phyloP scores from a whole-genome alignment of 176 grass and related monocot species.

The Hordeum marinum region DNA sequence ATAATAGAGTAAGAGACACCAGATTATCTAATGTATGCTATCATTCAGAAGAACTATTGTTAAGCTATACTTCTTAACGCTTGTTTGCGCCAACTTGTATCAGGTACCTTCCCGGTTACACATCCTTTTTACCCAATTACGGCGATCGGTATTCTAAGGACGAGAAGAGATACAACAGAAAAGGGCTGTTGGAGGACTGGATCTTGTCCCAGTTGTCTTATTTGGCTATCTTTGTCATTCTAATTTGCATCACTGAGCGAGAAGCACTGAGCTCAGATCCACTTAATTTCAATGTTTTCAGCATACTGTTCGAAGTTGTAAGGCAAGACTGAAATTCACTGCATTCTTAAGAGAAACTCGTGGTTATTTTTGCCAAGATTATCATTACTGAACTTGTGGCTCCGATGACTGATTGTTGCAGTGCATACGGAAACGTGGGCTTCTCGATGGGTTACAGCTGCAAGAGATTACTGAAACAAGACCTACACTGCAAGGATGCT shows the following conservation, averaged over 20 bases:
- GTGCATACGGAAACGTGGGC: constrained; percentile 72
- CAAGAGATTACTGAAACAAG: constrained; percentile 38
- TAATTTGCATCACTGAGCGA: constrained; percentile 64
- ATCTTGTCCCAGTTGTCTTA: constrained; percentile 65
- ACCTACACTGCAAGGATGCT: constrained; percentile 56
- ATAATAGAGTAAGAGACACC: background rate
- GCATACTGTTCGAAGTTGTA: constrained; percentile 69
- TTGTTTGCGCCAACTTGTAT: constrained; percentile 9
- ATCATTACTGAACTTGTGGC: background rate
- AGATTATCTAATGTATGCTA: background rate
- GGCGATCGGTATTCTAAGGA: constrained; percentile 8
- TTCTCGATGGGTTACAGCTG: constrained; percentile 72
- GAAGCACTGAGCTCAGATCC: constrained; percentile 37
- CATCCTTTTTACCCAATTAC: constrained; percentile 33
- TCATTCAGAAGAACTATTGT: background rate
- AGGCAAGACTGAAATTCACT: constrained; percentile 37
- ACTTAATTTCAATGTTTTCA: constrained; percentile 83
- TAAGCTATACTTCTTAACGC: background rate
- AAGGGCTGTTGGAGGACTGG: constrained; percentile 38
- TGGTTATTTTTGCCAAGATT: background rate
- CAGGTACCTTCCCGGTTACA: constrained; percentile 66
- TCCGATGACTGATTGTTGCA: constrained; percentile 25
- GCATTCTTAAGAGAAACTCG: background rate
- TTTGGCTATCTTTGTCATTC: constrained; percentile 47
- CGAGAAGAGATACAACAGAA: constrained; percentile 33